Evolutionary conservation across 306 rosid genomes (phyloP).

Genomic region (Mucuna pruriens): DNA sequence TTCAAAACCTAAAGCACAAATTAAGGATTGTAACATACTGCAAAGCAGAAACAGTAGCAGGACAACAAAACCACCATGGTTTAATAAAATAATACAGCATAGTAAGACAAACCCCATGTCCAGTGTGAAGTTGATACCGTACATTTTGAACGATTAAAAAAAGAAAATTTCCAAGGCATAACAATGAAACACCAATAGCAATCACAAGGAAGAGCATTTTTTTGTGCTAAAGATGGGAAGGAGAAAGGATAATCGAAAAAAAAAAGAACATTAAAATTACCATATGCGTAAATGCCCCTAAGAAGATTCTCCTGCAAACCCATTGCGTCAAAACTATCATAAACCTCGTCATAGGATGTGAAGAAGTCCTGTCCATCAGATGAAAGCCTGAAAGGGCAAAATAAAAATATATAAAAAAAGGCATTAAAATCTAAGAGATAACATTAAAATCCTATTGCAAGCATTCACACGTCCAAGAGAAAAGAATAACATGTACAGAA

Average conservation of each 20-base stretch:
- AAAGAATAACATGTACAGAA: background rate
- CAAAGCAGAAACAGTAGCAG: background rate
- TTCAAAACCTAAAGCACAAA: conserved; percentile 63
- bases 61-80: background rate
- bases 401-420: background rate
- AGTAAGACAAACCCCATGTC: background rate
- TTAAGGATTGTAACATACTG: background rate
- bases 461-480: background rate
- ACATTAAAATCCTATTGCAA: conserved; percentile 17
- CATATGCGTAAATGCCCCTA: conserved; percentile 80
- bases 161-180: background rate
- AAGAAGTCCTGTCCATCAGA: conserved; percentile 74
- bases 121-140: background rate
- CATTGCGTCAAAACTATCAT: conserved; percentile 75
- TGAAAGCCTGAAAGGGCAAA: conserved; percentile 51
- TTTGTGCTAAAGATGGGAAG: background rate
- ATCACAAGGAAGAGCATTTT: background rate
- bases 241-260: background rate
- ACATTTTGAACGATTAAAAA: background rate
- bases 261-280: conserved; percentile 33
- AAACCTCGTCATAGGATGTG: conserved; percentile 69
- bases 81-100: background rate
- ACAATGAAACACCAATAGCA: background rate
- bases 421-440: conserved; percentile 16
- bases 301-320: conserved; percentile 83